Conservation (phyloP, 495 filamentous ascomycete genomes). For the Podospora comata region DNA sequence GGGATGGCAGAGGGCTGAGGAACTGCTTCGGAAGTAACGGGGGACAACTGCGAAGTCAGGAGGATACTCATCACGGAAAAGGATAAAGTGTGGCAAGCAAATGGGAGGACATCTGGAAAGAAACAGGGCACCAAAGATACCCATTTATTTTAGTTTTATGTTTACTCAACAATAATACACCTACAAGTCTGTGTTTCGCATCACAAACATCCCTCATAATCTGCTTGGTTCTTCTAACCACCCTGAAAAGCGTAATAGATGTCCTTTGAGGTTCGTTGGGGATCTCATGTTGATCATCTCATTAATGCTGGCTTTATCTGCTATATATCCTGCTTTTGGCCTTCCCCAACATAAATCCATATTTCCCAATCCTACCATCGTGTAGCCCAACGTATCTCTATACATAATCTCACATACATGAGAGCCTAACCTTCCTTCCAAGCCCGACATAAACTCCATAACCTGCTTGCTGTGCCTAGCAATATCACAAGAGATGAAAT, state of each 20-base stretch:
- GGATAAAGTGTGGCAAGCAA: neutral
- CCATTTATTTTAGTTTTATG: neutral
- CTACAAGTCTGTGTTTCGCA: neutral
- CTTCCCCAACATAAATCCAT: neutral
- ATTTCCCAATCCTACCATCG: neutral
- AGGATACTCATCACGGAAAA: neutral
- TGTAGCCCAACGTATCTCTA: neutral
- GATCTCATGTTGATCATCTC: neutral
- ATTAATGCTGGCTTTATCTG: neutral
- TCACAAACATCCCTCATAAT: too few species aligned
- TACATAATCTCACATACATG: neutral
- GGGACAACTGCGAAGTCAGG: neutral
- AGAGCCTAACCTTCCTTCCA: neutral
- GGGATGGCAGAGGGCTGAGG: neutral
- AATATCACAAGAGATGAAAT: neutral
- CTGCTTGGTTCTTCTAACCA: too few species aligned
- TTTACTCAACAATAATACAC: conserved; percentile 5
- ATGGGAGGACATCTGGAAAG: neutral
- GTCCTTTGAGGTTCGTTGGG: too few species aligned
- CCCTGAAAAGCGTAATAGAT: too few species aligned
- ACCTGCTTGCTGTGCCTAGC: neutral
- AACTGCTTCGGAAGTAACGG: neutral
- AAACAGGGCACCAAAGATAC: neutral
- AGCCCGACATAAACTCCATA: neutral
- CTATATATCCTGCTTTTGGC: neutral